Conservation (phyloP, 1,139 yeast species). For the Kodamaea sp. region DNA sequence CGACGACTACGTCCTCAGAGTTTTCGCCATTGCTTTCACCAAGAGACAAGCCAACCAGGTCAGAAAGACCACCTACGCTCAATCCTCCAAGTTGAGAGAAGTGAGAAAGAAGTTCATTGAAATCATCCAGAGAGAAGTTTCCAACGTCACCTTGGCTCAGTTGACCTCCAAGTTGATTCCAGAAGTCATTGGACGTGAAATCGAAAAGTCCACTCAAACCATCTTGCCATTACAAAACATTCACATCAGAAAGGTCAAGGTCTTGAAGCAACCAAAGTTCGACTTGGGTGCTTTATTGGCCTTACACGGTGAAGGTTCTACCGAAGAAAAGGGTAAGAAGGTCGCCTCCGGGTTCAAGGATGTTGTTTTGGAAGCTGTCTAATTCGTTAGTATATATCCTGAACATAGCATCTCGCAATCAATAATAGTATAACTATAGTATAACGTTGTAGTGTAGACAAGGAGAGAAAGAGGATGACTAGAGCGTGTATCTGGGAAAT, state of each 20-base stretch:
- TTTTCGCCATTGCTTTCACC: constrained; percentile 55
- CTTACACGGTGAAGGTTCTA: constrained; percentile 84
- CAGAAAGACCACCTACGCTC: constrained; percentile 54
- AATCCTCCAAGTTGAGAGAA: constrained; percentile 52
- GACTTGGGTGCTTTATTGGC: constrained; percentile 77
- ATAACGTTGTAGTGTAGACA: too few species aligned
- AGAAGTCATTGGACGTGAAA: constrained; percentile 56
- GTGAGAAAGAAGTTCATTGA: constrained; percentile 54
- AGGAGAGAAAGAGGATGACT: too few species aligned
- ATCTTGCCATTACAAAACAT: constrained; percentile 55
- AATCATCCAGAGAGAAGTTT: constrained; percentile 55
- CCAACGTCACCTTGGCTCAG: constrained; percentile 52
- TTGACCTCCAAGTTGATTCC: constrained; percentile 54
- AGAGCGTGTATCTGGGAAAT: too few species aligned
- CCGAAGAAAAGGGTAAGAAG: constrained; percentile 88
- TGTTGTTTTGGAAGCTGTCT: constrained; percentile 69
- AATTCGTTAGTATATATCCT: constrained; percentile 18
- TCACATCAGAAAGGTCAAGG: constrained; percentile 55
- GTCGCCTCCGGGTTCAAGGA: constrained; percentile 84
- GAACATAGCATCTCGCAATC: constrained; percentile 15
- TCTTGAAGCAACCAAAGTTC: constrained; percentile 55
- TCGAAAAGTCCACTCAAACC: constrained; percentile 53
- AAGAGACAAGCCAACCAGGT: constrained; percentile 55
- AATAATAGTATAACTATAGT: constrained; percentile 1
- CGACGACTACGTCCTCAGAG: constrained; percentile 52